Evolutionary conservation across 1,139 yeast species (phyloP), one percentile per base, ranked within the genome.

Genomic region (Taphrina pruni): DNA sequence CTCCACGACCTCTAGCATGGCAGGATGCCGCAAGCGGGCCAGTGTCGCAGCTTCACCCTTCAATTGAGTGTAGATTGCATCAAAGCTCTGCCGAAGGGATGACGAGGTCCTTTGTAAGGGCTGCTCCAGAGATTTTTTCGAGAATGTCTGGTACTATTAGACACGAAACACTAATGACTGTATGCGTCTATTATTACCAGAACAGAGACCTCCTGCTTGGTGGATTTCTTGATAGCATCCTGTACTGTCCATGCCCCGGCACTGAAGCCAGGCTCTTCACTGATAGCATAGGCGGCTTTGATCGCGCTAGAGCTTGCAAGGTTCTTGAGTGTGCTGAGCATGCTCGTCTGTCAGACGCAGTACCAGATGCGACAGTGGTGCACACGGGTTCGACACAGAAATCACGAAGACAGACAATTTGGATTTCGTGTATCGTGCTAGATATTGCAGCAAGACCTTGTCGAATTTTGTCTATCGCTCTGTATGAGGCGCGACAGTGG

Each of bases 181-280:
- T 8, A 52, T 26, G 12, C 38, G 26, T 52, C 20, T 45, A 12
- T 12, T 2, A 39, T 6, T 17, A 60, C 55, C 64, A 45, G 60
- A 17, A 65, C 57, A 51, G 74, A 56, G 65, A 75, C 76, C 51
- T 69, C 75, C 65, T 74, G 76, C n/a, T 74, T 74, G 1, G 77
- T 72, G 38, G 85, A 80, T 73, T 87, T 87, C 66, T 86, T 87
- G 74, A 88, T 89, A 39, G 96, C 98, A 1, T 94, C 91, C 74
- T 86, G 90, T 0, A 94, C 86, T 11, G 86, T 78, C 98, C 98
- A 94, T 20, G 96, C 91, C 43, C 91, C 96, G 6, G 89, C 84
- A 1, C 83, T 82, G 77, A 93, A 90, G 7, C 90, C 80, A 0
- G 96, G 89, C 71, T 89, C 87, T 6, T 87, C 84, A 74, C 92